These are phyloP conservation scores for Paxillus ammoniavirescens DNA, from an alignment of 768 basidiomycete genomes.

Conservation along the genomic window DNA sequence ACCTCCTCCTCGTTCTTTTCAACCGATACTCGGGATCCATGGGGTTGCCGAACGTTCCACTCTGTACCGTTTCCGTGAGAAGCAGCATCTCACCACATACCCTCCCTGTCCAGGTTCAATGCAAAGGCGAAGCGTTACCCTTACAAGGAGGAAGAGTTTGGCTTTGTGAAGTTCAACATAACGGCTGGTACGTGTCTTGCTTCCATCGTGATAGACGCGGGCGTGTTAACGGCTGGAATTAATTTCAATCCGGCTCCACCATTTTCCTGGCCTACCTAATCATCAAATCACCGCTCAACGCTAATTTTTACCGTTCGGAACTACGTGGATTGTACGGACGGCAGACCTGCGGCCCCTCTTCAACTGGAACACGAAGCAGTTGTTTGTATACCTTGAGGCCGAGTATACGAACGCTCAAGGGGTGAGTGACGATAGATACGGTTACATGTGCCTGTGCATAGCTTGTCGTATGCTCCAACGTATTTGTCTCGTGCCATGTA, in stretches of 20 bases:
- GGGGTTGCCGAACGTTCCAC: constrained; percentile 2
- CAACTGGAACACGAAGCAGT: constrained; percentile 96
- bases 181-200: constrained; percentile 59
- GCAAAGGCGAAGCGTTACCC: constrained; percentile 53
- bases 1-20: not conserved
- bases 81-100: constrained; percentile 10
- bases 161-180: constrained; percentile 79
- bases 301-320: not conserved
- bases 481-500: constrained; percentile 12
- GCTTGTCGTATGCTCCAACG: constrained; percentile 3
- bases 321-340: constrained; percentile 1
- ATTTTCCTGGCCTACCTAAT: constrained; percentile 8
- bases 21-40: constrained; percentile 2
- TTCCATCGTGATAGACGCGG: constrained; percentile 25
- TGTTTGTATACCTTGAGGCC: constrained; percentile 84
- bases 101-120: constrained; percentile 37
- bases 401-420: constrained; percentile 76
- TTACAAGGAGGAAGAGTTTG: constrained; percentile 67
- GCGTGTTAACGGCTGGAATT: constrained; percentile 26
- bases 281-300: constrained; percentile 15
- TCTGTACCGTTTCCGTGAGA: constrained; percentile 7
- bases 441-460: not conserved
- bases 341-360: constrained; percentile 82
- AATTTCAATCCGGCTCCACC: constrained; percentile 19
- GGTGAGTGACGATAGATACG: constrained; percentile 44